A percentile compares a stretch with the other conserved stretches of the same genome.
Conservation (phyloP, 176 grass and related monocot species). For the Calamus simplicifolius region DNA sequence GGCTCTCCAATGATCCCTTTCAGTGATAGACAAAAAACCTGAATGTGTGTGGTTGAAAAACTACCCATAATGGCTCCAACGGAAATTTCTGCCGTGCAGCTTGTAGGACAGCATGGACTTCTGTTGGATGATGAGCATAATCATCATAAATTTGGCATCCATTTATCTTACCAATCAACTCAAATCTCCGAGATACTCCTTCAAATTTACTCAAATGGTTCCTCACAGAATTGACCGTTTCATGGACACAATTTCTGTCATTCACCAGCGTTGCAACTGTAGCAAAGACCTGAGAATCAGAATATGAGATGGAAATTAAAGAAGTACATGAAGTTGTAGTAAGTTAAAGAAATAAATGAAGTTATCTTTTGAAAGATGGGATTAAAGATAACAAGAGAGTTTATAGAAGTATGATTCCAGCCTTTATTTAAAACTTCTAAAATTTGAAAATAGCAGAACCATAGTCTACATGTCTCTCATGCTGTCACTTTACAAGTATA, state of each 20-base stretch:
- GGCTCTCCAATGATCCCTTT: not conserved
- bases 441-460: too few species aligned
- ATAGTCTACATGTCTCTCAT: too few species aligned
- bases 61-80: constrained; percentile 2
- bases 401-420: too few species aligned
- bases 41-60: constrained; percentile 17
- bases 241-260: not conserved
- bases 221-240: not conserved
- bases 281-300: constrained; percentile 10
- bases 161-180: constrained; percentile 9
- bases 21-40: constrained; percentile 1
- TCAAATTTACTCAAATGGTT: constrained; percentile 9
- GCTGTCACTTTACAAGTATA: too few species aligned
- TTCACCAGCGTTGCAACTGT: not conserved
- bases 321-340: too few species aligned
- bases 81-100: constrained; percentile 5
- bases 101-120: constrained; percentile 14
- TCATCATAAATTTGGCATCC: constrained; percentile 23
- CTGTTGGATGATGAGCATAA: constrained; percentile 19
- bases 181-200: constrained; percentile 13
- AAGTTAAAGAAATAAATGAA: too few species aligned
- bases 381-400: not conserved
- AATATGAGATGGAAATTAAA: not conserved
- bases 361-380: not conserved
- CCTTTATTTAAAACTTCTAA: too few species aligned